Evolutionary conservation across 768 basidiomycete species (phyloP).

Genomic region (Pleurotus ostreatus): DNA sequence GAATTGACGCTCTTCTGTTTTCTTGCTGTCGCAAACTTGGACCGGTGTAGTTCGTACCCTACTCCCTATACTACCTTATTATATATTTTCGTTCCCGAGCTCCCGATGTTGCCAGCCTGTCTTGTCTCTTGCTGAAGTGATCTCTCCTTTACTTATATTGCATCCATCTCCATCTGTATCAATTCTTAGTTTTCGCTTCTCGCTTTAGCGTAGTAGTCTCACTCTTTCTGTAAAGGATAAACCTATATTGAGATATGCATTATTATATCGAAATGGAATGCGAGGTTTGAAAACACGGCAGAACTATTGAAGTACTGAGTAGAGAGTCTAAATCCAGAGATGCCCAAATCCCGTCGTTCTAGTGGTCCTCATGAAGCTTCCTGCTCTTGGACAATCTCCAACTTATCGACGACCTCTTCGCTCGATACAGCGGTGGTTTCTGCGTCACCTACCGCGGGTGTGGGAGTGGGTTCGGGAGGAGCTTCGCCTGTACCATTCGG

Average conservation of each 20-base stretch:
- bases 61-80: neutral
- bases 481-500: conserved; percentile 35
- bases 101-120: neutral
- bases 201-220: conserved; percentile 5
- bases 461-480: conserved; percentile 42
- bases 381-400: conserved; percentile 33
- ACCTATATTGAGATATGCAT: conserved; percentile 9
- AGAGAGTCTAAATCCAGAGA: conserved; percentile 16
- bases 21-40: conserved; percentile 7
- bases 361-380: conserved; percentile 9
- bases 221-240: conserved; percentile 8
- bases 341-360: conserved; percentile 19
- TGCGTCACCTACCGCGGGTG: conserved; percentile 29
- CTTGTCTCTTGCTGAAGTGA: conserved; percentile 4
- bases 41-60: neutral
- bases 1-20: conserved; percentile 8
- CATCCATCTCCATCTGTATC: conserved; percentile 1
- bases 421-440: conserved; percentile 28
- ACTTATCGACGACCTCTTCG: conserved; percentile 38
- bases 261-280: conserved; percentile 4
- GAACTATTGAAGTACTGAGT: neutral
- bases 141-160: neutral
- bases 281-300: neutral
- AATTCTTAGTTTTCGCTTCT: conserved; percentile 1
- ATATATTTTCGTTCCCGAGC: neutral